These are phyloP conservation scores for Fusarium ambrosium DNA, from an alignment of 2,329 filamentous ascomycete species.

Conservation along the genomic window DNA sequence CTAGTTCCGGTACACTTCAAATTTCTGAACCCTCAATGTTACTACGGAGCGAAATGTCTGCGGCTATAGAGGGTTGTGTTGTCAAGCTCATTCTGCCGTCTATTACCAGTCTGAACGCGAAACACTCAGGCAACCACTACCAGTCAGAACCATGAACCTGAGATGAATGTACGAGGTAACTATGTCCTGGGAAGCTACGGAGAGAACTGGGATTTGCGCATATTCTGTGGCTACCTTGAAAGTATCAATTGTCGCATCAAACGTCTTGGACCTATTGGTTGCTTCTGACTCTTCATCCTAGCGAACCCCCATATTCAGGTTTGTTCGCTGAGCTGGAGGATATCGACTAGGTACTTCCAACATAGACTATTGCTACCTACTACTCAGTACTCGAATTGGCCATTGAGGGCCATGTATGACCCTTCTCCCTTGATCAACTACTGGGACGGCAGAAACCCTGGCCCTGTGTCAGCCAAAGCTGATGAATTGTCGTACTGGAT, in stretches of 20 bases:
- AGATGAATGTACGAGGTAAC: not conserved
- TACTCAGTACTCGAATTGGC: not conserved
- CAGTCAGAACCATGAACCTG: not conserved
- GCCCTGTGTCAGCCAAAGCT: not conserved
- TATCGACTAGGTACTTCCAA: not conserved
- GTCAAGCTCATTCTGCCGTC: not conserved
- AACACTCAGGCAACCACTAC: not conserved
- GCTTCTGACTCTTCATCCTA: not conserved
- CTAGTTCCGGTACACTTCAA: not conserved
- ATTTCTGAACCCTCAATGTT: not conserved
- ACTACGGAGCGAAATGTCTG: not conserved
- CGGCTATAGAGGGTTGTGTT: not conserved
- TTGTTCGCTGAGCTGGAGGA: not conserved
- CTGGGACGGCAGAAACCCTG: not conserved
- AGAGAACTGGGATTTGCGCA: not conserved
- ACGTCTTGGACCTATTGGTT: not conserved
- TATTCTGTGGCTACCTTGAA: not conserved
- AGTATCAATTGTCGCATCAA: not conserved
- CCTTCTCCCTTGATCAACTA: not conserved
- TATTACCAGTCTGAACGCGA: not conserved
- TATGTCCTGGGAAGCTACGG: not conserved
- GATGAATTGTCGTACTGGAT: not conserved
- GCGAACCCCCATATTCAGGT: not conserved
- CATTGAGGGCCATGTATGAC: not conserved
- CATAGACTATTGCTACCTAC: not conserved